These are phyloP conservation scores for Alternaria longipes DNA, from an alignment of 2,329 filamentous ascomycete species.

Conservation along the genomic window DNA sequence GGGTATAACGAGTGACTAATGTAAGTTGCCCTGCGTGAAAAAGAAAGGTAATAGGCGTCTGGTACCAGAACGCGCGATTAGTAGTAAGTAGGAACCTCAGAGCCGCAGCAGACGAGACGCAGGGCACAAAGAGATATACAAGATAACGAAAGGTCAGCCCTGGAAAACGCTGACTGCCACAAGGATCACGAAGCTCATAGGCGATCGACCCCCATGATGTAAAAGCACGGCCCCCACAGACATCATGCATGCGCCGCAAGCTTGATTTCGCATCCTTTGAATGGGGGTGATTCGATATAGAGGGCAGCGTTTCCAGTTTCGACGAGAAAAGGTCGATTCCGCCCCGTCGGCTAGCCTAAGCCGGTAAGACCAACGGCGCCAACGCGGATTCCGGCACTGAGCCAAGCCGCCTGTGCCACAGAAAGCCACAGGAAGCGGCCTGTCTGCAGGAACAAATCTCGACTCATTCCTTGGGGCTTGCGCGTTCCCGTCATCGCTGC, in stretches of 20 bases:
- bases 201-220: not conserved
- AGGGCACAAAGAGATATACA: not conserved
- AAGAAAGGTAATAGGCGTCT: constrained; percentile 1
- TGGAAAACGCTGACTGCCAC: not conserved
- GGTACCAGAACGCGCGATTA: not conserved
- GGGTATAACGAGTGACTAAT: constrained; percentile 13
- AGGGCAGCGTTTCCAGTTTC: not conserved
- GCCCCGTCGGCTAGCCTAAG: constrained; percentile 12
- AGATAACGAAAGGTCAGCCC: not conserved
- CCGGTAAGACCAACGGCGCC: constrained; percentile 15
- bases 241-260: not conserved
- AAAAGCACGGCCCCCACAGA: not conserved
- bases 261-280: constrained; percentile 2
- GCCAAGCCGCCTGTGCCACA: constrained; percentile 21
- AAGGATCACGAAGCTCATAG: constrained; percentile 1
- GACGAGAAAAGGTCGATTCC: not conserved
- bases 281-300: not conserved
- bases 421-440: constrained; percentile 21
- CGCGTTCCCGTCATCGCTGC: constrained; percentile 9
- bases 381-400: constrained; percentile 23
- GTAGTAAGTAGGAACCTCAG: not conserved
- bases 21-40: not conserved
- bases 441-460: constrained; percentile 17
- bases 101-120: not conserved
- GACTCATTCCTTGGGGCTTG: constrained; percentile 15